These are phyloP conservation scores for Musa itinerans DNA, from an alignment of 176 grass and related monocot genomes.

Conservation along the genomic window DNA sequence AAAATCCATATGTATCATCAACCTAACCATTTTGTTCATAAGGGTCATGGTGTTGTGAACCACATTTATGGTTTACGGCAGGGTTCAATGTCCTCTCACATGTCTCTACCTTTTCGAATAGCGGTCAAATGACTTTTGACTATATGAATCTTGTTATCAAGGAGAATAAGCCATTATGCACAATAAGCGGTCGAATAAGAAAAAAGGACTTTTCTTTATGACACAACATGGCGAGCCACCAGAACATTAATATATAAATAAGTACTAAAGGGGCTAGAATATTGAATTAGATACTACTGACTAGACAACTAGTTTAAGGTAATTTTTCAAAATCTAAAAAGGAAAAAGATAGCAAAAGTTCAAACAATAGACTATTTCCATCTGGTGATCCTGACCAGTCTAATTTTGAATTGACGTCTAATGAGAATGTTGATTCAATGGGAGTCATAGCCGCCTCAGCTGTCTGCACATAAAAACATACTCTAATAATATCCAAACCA, in stretches of 20 bases:
- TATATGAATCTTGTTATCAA: background rate
- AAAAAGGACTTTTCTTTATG: background rate
- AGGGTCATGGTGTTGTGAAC: background rate
- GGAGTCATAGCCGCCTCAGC: conserved; percentile 97
- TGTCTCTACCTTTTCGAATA: background rate
- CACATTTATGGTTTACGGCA: background rate
- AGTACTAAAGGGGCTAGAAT: no score
- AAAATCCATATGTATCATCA: no score
- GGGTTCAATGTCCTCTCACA: background rate
- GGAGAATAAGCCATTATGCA: background rate
- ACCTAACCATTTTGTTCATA: no score
- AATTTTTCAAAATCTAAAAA: background rate
- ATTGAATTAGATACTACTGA: background rate
- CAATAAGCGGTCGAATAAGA: background rate
- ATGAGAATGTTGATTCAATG: conserved; percentile 98
- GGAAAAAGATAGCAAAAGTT: background rate
- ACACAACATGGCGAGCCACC: background rate
- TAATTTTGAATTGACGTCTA: conserved; percentile 97
- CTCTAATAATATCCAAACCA: background rate
- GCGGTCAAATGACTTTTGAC: background rate
- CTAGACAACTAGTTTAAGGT: background rate
- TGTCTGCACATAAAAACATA: conserved; percentile 51
- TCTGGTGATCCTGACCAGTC: conserved; percentile 60
- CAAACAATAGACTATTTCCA: background rate
- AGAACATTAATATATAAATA: background rate